Percentiles rank a stretch among this genome's conserved stretches.
Conservation (phyloP, 495 filamentous ascomycete species). For the Lophium mytilinum region DNA sequence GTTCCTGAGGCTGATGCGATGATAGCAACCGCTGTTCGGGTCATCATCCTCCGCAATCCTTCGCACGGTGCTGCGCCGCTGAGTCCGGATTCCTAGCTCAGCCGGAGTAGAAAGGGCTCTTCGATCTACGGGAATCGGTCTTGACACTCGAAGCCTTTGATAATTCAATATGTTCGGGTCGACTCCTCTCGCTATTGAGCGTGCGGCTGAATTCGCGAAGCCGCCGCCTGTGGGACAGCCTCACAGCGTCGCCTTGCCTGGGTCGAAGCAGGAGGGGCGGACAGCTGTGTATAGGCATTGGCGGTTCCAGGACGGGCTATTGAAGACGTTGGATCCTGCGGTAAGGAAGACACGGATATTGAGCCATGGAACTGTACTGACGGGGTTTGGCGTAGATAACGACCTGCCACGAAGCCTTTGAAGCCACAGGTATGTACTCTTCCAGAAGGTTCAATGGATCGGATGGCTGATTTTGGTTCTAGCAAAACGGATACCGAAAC, state of each 20-base stretch:
- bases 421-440: conserved; percentile 46
- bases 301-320: conserved; percentile 60
- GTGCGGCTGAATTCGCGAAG: conserved; percentile 31
- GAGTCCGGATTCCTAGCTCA: too few species aligned
- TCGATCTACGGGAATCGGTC: too few species aligned
- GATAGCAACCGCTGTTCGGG: too few species aligned
- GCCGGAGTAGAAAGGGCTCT: too few species aligned
- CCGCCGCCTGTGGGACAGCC: conserved; percentile 54
- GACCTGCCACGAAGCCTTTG: conserved; percentile 77
- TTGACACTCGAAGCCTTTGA: not conserved
- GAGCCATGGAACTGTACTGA: not conserved
- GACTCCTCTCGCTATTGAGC: conserved; percentile 21
- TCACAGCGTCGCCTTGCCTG: conserved; percentile 61
- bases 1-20: not conserved
- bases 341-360: conserved; percentile 30
- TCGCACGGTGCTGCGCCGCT: too few species aligned
- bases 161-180: conserved; percentile 12
- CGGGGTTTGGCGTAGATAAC: conserved; percentile 37
- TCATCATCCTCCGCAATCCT: too few species aligned
- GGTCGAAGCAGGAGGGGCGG: conserved; percentile 63
- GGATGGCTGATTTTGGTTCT: conserved; percentile 3
- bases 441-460: not conserved
- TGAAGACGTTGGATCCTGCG: conserved; percentile 66
- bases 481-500: conserved; percentile 36
- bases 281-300: conserved; percentile 77